phyloP scores from a whole-genome alignment of 163 green algal genomes.

The Chlorella variabilis region DNA sequence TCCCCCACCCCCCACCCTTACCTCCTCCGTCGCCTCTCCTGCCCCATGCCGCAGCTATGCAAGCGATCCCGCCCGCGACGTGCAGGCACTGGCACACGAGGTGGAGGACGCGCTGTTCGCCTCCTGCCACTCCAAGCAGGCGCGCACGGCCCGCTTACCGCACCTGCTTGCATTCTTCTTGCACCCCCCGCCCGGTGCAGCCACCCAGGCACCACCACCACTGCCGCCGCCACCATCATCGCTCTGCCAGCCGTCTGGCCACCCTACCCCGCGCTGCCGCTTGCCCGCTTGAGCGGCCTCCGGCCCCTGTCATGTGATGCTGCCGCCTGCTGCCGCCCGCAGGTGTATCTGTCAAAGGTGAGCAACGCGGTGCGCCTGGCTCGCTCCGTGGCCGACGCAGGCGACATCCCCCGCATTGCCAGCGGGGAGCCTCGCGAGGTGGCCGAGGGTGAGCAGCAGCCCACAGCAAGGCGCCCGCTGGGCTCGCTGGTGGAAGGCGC shows the following conservation, averaged over 20 bases:
- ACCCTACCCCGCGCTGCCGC: too few relatives aligned
- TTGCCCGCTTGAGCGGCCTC: too few relatives aligned
- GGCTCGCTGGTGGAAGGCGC: too few relatives aligned
- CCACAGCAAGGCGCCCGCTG: neutral
- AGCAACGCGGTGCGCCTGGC: constrained; percentile 39
- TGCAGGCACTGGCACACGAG: constrained; percentile 4
- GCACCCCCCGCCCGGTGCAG: too few relatives aligned
- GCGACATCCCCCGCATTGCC: constrained; percentile 33
- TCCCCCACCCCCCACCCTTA: too few relatives aligned
- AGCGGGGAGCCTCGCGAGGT: neutral
- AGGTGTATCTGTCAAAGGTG: constrained; percentile 32
- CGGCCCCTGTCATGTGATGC: too few relatives aligned
- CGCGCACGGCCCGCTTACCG: neutral
- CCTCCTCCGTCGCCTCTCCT: too few relatives aligned
- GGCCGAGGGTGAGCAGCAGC: constrained; percentile 19
- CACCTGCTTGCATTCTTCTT: neutral
- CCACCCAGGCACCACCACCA: too few relatives aligned
- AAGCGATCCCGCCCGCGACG: neutral
- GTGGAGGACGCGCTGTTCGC: constrained; percentile 35
- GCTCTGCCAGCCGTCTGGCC: too few relatives aligned
- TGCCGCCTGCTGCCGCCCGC: too few relatives aligned
- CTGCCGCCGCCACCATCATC: too few relatives aligned
- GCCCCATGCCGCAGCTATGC: constrained; percentile 16
- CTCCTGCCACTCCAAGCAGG: constrained; percentile 33
- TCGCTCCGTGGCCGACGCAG: neutral